Base-by-base conservation (phyloP, 1,284 basidiomycete species). In the Malassezia vespertilionis region DNA sequence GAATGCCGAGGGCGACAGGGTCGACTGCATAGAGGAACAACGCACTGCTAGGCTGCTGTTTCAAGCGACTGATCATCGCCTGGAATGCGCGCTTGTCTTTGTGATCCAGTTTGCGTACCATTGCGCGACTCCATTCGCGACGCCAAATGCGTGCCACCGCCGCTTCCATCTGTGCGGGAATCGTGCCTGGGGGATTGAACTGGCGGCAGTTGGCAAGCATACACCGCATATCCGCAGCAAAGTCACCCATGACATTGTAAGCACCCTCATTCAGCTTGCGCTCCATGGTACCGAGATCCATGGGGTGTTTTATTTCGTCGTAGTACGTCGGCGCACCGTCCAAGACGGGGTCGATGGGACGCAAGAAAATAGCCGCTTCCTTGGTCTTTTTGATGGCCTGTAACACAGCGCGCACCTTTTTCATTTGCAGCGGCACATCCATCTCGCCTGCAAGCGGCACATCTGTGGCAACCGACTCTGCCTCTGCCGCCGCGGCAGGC, bases 221-320 rank as follows among this genome's bases (percentile, higher is more conserved):
- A 9, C 91, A 79, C 52, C 85, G 80, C 46, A 86, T 75, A 62
- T 96, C 91, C 49, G 77, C 76, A 28, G 78, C 81, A 56, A 97
- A 82, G 2, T 83, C 80, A 32, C 37, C 48, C 62, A 68, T 66
- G 14, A 55, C 60, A 5, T 26, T 17, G 53, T 70, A 70, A 1
- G 46, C 41, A 9, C 54, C 57, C 18, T 52, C 48, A 10, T 55
- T 56, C 5, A 67, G 52, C 65, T 86, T 89, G 39, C 75, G 75
- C 27, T 73, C 71, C 65, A 96, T 86, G 9, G 90, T 93, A 9
- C 80, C 80, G 45, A 96, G 81, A 73, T 97, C 90, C 88, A 96
- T 97, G 5, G 93, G 93, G 54, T 54, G 35, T 56, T 80, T 76
- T 68, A 99, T 95, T 73, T 96, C 93, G 9, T 93, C 81, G 49